Base-by-base conservation (phyloP, 164 flowering plant genomes). In the Stephania cephalantha region DNA sequence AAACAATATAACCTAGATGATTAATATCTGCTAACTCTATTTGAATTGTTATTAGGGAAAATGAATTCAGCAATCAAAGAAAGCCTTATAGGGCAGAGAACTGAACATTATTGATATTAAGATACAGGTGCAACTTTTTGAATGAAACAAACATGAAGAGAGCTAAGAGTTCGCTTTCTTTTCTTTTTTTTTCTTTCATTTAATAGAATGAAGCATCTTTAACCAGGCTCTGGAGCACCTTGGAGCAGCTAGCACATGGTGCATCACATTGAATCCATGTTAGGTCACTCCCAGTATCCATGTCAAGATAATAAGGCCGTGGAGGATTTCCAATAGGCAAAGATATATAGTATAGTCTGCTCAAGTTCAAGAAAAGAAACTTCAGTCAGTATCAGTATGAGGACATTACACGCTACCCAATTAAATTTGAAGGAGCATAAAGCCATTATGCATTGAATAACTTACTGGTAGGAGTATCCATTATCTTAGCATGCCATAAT, bases 241-340 rank as follows among this genome's bases (percentile, higher is more conserved):
- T 78, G 44, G 84, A 80, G 44, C 84, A 93, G 70, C 93, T 87
- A 65, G 77, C 80, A 82, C 96, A 93, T 65, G 98, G 98, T 71
- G 98, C 98, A 85, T 92, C 90, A 80, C 98, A 93, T 46, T 93
- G 96, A 74, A 91, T 77, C 98, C 98, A 93, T 44, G 92, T 90
- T 71, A 93, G 83, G 85, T 88, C 96, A 84, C 96, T 93, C 68
- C 96, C 98, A 64, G 98, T 91, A 79, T 93, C 98, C 71, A 91
- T 73, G 73, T 91, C 98, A 67, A 93, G 89, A 85, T 78, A 88
- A 78, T 87, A 91, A 63, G 88, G 87, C 53, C 80, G 83, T n/a
- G 86, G 89, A 74, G 96, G 94, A 75, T 74, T 86, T 58, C 98
- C 98, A 20, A 93, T 83, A 72, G 77, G 82, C 46, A 93, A 45